Evolutionary conservation across 495 filamentous ascomycete species (phyloP).

Genomic region (Neurospora sp.): DNA sequence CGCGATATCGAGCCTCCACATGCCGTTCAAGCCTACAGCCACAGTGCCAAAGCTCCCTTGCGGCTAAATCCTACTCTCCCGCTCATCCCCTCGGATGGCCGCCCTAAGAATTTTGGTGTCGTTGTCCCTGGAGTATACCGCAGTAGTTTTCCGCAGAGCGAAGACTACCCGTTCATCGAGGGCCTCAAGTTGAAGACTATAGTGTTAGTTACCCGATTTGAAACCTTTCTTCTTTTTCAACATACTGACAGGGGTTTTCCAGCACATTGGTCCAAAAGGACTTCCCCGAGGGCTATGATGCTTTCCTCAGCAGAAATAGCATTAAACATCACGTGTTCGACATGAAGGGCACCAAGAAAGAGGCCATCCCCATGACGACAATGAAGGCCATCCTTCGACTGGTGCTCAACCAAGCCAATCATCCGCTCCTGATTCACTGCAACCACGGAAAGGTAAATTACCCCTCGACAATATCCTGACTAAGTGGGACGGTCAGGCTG

Average conservation of each 20-base stretch:
- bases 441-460: conserved; percentile 70
- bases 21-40: neutral
- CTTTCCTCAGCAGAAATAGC: conserved; percentile 50
- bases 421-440: conserved; percentile 76
- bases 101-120: conserved; percentile 56
- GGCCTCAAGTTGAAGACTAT: conserved; percentile 61
- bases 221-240: neutral
- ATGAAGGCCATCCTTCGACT: conserved; percentile 56
- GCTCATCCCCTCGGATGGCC: conserved; percentile 14
- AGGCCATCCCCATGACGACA: conserved; percentile 46
- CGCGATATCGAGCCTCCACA: neutral
- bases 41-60: neutral
- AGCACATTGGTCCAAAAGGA: conserved; percentile 71
- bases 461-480: neutral
- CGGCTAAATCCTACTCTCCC: neutral
- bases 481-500: conserved; percentile 2
- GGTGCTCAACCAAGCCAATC: conserved; percentile 53
- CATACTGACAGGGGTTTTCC: conserved; percentile 10
- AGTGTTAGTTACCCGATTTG: conserved; percentile 41
- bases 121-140: conserved; percentile 62
- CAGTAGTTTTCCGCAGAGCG: conserved; percentile 58
- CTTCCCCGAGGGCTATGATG: conserved; percentile 41
- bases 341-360: conserved; percentile 71
- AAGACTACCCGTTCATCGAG: conserved; percentile 55
- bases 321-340: conserved; percentile 61